These are phyloP conservation scores for Pichia sp. DNA, from an alignment of 1,139 yeast species.

Conservation along the genomic window DNA sequence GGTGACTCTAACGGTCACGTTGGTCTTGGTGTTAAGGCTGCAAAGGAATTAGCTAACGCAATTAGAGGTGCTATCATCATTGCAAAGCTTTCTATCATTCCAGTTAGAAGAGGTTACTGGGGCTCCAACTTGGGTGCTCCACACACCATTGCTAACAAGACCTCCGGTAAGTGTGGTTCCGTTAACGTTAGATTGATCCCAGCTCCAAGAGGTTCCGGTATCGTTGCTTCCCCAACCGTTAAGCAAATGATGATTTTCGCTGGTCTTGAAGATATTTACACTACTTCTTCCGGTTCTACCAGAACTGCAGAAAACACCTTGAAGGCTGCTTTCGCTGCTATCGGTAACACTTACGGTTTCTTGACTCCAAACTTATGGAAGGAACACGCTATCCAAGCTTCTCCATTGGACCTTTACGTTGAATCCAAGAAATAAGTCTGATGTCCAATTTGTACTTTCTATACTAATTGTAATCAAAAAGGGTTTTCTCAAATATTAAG, in stretches of 20 bases:
- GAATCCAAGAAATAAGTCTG: constrained; percentile 58
- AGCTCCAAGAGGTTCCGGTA: constrained; percentile 99
- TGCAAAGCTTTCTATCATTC: constrained; percentile 98
- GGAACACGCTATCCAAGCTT: constrained; percentile 73
- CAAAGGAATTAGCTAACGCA: constrained; percentile 99
- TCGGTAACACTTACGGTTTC: constrained; percentile 99
- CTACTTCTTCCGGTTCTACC: constrained; percentile 98
- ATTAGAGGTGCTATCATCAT: constrained; percentile 99
- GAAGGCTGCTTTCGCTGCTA: constrained; percentile 99
- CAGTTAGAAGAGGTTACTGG: constrained; percentile 99
- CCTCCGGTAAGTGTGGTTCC: constrained; percentile 99
- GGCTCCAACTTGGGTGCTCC: constrained; percentile 99
- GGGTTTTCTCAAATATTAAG: too few species aligned
- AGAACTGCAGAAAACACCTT: constrained; percentile 99
- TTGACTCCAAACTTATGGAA: constrained; percentile 99
- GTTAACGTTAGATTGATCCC: constrained; percentile 98
- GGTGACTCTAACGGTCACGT: constrained; percentile 99
- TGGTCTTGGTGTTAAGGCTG: constrained; percentile 99
- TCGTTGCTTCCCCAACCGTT: constrained; percentile 99
- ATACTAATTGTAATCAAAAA: too few species aligned
- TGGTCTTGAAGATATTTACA: constrained; percentile 99
- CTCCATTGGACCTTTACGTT: constrained; percentile 93
- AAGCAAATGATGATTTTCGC: constrained; percentile 98
- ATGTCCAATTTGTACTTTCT: background rate
- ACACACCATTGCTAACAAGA: constrained; percentile 97